Conservation (phyloP, 192 early-diverging fungal species). For the Rhizophagus prolifer region DNA sequence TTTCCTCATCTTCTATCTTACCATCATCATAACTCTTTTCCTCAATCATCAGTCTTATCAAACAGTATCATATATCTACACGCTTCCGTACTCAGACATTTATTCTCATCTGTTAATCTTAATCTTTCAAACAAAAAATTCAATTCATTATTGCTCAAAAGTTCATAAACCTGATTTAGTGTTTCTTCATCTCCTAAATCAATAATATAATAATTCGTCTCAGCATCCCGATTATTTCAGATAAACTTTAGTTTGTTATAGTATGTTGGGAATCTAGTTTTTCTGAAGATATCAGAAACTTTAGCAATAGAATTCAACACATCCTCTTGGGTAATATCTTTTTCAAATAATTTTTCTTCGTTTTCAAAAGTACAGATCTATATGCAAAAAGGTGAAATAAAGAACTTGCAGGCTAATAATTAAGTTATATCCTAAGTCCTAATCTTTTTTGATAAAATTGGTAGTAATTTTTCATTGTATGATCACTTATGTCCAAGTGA, state of each 20-base stretch:
- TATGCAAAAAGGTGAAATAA: too few species aligned
- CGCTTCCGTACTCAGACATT: not conserved
- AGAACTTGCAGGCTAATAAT: too few species aligned
- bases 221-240: not conserved
- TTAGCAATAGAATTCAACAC: too few species aligned
- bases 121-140: not conserved
- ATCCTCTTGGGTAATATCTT: too few species aligned
- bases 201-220: not conserved
- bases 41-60: not conserved
- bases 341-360: too few species aligned
- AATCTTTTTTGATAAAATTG: too few species aligned
- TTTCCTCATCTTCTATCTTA: not conserved
- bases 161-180: constrained; percentile 6
- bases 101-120: not conserved
- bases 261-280: too few species aligned
- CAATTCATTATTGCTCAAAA: not conserved
- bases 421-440: too few species aligned
- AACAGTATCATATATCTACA: not conserved
- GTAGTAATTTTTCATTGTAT: too few species aligned
- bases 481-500: too few species aligned
- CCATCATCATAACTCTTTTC: not conserved
- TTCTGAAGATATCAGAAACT: too few species aligned
- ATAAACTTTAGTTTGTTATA: not conserved
- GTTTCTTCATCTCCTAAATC: not conserved
- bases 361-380: too few species aligned